Evolutionary conservation across 768 basidiomycete genomes (phyloP).

Genomic region (Boletus reticuloceps): DNA sequence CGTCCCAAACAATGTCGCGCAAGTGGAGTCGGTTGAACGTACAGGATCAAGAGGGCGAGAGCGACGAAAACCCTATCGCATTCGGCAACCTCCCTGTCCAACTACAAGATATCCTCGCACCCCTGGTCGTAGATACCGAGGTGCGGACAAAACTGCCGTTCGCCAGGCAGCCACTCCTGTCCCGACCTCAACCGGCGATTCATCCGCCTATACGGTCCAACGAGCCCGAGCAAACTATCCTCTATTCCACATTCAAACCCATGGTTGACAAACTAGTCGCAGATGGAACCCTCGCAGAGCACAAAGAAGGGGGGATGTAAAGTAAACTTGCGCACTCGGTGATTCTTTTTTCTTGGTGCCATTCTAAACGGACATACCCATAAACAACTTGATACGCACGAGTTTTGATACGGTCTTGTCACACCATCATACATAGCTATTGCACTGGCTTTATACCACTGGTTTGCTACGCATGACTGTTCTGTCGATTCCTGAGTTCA

Average conservation of each 20-base stretch:
- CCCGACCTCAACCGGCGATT: constrained; percentile 21
- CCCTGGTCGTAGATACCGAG: constrained; percentile 4
- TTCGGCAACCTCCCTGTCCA: constrained; percentile 24
- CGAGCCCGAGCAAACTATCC: constrained; percentile 15
- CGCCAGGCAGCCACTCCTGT: constrained; percentile 10
- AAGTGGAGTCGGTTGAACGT: constrained; percentile 32
- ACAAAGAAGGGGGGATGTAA: not conserved
- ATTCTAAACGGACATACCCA: not conserved
- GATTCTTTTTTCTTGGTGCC: not conserved
- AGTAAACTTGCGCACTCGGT: not conserved
- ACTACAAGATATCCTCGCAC: not conserved
- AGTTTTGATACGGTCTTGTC: not conserved
- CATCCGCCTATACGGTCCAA: constrained; percentile 13
- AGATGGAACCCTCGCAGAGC: constrained; percentile 13
- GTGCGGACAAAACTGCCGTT: constrained; percentile 9
- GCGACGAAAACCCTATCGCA: constrained; percentile 8
- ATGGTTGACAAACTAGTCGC: constrained; percentile 23
- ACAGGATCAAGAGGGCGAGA: constrained; percentile 19
- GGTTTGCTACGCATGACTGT: not conserved
- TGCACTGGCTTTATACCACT: not conserved
- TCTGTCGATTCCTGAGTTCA: not conserved
- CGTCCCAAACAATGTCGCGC: constrained; percentile 20
- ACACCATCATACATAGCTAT: not conserved
- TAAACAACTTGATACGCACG: not conserved
- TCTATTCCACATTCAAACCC: constrained; percentile 20